Evolutionary conservation across 2,329 filamentous ascomycete genomes (phyloP).

Genomic region (Penicillium decumbens): DNA sequence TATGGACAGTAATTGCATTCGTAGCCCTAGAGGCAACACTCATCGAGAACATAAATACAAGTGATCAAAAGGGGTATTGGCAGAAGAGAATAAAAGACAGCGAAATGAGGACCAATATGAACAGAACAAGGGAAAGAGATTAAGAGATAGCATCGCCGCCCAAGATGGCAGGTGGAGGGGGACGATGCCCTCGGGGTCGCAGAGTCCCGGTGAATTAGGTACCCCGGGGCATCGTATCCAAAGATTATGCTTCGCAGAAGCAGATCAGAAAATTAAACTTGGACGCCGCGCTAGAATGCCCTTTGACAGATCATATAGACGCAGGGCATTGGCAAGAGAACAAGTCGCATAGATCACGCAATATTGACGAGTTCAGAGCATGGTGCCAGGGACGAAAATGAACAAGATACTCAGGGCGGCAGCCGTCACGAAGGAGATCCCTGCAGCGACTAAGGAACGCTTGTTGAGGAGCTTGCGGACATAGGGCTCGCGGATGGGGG

Average conservation of each 20-base stretch:
- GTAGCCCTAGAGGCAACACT: constrained; percentile 20
- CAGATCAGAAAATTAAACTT: constrained; percentile 9
- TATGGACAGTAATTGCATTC: constrained; percentile 15
- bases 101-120: constrained; percentile 19
- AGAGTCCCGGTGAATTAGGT: not conserved
- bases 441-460: constrained; percentile 74
- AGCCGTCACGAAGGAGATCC: constrained; percentile 70
- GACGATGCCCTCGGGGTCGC: not conserved
- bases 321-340: not conserved
- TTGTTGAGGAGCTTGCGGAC: constrained; percentile 80
- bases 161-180: constrained; percentile 2
- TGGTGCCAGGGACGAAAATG: constrained; percentile 83
- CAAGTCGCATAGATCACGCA: not conserved
- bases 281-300: constrained; percentile 10
- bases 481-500: constrained; percentile 81
- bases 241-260: constrained; percentile 19
- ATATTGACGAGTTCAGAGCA: constrained; percentile 29
- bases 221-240: not conserved
- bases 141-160: constrained; percentile 5
- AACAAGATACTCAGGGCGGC: constrained; percentile 83
- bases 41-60: constrained; percentile 30
- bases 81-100: constrained; percentile 20
- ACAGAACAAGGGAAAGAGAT: constrained; percentile 19
- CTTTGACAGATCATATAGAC: constrained; percentile 3
- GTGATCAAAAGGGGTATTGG: constrained; percentile 34